phyloP scores from a whole-genome alignment of 1,139 yeast species.

The Blastobotrys proliferans region DNA sequence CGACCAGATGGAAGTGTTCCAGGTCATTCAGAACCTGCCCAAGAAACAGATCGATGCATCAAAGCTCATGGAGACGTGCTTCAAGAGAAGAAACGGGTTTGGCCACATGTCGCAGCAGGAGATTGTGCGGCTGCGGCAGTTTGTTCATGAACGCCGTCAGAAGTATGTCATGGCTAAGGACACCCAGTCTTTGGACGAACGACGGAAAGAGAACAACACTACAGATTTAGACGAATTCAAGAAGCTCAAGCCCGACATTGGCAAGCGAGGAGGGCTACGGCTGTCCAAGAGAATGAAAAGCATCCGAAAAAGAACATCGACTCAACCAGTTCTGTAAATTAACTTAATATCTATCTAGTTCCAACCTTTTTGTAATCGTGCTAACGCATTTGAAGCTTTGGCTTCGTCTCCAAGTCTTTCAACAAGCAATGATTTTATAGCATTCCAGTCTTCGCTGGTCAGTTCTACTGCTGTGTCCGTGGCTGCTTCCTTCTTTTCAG shows the following conservation, averaged over 20 bases:
- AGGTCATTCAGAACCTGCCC: slow-evolving; percentile 79
- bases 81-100: slow-evolving; percentile 68
- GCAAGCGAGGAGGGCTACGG: slow-evolving; percentile 13
- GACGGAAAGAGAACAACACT: background rate
- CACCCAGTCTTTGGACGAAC: background rate
- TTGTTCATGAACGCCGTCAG: slow-evolving; percentile 52
- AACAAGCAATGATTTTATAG: slow-evolving; percentile 19
- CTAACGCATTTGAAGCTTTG: slow-evolving; percentile 5
- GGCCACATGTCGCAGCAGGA: slow-evolving; percentile 80
- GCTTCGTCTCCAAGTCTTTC: slow-evolving; percentile 14
- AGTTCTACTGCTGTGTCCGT: slow-evolving; percentile 18
- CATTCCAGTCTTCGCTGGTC: slow-evolving; percentile 21
- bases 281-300: slow-evolving; percentile 19
- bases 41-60: slow-evolving; percentile 68
- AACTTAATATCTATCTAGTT: background rate
- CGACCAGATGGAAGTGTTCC: slow-evolving; percentile 84
- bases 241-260: slow-evolving; percentile 19
- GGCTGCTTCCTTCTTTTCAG: slow-evolving; percentile 10
- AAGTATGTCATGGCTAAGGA: slow-evolving; percentile 3
- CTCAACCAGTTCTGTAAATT: background rate
- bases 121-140: slow-evolving; percentile 67
- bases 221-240: slow-evolving; percentile 23
- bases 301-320: slow-evolving; percentile 7
- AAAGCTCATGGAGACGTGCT: slow-evolving; percentile 65
- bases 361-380: slow-evolving; percentile 6